A percentile compares a stretch with the other conserved stretches of the same genome.
phyloP scores from a whole-genome alignment of 352 stramenopile genomes.

The Plasmopara muralis region DNA sequence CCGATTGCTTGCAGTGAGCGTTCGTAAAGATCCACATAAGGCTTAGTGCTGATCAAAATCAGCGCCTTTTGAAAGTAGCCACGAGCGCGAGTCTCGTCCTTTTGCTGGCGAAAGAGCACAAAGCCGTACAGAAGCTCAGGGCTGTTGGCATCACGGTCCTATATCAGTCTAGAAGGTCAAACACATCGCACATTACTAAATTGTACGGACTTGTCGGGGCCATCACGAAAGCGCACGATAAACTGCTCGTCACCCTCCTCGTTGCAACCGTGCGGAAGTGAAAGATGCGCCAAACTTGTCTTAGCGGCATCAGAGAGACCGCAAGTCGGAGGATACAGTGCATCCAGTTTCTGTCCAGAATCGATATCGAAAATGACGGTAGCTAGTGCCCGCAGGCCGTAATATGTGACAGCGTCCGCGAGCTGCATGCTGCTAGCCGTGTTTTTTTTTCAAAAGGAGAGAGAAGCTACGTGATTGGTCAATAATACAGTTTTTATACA shows the following conservation, averaged over 20 bases:
- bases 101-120: conserved; percentile 80
- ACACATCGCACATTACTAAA: background rate
- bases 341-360: conserved; percentile 62
- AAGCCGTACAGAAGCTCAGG: conserved; percentile 66
- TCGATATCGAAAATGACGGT: conserved; percentile 83
- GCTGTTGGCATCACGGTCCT: conserved; percentile 14
- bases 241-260: conserved; percentile 85
- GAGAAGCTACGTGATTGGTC: background rate
- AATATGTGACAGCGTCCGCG: conserved; percentile 14
- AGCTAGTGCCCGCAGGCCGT: conserved; percentile 53
- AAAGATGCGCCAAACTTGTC: conserved; percentile 64
- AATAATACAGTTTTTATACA: background rate
- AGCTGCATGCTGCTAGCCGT: background rate
- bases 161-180: conserved; percentile 4
- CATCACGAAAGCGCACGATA: conserved; percentile 57
- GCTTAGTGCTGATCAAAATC: conserved; percentile 64
- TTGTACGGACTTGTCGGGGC: conserved; percentile 26
- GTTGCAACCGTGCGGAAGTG: conserved; percentile 83
- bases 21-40: conserved; percentile 77
- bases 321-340: conserved; percentile 42
- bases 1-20: conserved; percentile 60
- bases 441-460: background rate
- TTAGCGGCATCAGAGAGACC: conserved; percentile 42
- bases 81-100: conserved; percentile 53
- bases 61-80: conserved; percentile 83